Evolutionary conservation across 106 monocot species (phyloP).

Genomic region (Platanthera guangdongensis): DNA sequence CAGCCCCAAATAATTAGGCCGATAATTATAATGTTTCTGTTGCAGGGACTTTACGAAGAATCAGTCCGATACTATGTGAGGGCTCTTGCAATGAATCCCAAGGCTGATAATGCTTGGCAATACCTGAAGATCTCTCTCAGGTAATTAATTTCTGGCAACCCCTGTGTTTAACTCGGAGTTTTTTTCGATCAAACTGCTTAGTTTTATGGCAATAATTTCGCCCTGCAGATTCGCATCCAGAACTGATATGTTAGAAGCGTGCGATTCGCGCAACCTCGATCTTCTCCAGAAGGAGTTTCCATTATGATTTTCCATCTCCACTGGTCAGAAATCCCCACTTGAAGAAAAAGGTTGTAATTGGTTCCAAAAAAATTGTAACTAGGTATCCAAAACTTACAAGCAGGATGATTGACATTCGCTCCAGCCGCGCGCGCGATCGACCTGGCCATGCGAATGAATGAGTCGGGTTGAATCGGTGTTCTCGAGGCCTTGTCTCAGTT

Average conservation of each 20-base stretch:
- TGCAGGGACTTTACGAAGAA: slow-evolving; percentile 76
- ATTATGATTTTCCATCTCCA: slow-evolving; percentile 26
- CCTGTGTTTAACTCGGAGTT: background rate
- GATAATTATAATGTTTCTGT: background rate
- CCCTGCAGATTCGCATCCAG: slow-evolving; percentile 66
- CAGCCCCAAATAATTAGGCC: too few relatives aligned
- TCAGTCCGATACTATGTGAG: slow-evolving; percentile 91
- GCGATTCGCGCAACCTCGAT: slow-evolving; percentile 74
- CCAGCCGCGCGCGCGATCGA: background rate
- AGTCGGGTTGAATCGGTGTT: background rate
- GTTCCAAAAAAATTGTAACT: background rate
- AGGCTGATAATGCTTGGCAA: slow-evolving; percentile 98
- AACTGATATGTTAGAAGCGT: slow-evolving; percentile 81
- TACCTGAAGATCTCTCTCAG: slow-evolving; percentile 84
- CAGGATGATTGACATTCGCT: background rate
- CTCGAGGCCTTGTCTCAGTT: background rate
- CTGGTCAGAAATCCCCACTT: background rate
- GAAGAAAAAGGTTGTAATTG: background rate
- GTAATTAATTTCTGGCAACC: slow-evolving; percentile 18
- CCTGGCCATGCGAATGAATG: background rate
- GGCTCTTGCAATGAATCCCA: slow-evolving; percentile 94
- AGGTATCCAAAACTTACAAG: background rate
- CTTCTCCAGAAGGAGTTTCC: slow-evolving; percentile 92
- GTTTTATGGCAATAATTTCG: background rate
- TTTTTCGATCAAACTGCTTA: background rate